phyloP scores from a whole-genome alignment of 257 asterid species.

The Mitragyna speciosa region DNA sequence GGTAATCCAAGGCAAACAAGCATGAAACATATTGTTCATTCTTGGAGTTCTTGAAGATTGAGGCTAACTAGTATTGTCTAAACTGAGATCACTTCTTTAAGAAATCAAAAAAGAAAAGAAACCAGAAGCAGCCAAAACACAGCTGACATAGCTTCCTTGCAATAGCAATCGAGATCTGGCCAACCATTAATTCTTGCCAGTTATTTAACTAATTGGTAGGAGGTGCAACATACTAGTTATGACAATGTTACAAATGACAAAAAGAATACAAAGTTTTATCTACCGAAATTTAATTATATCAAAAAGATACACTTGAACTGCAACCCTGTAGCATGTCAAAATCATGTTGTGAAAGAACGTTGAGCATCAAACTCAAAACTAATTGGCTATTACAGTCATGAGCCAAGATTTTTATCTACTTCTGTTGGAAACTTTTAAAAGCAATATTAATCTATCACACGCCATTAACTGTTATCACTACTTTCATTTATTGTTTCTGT shows the following conservation, averaged over 20 bases:
- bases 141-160: neutral
- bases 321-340: no score
- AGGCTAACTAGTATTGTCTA: neutral
- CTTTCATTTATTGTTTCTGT: neutral
- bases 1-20: neutral
- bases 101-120: neutral
- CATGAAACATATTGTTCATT: neutral
- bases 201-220: neutral
- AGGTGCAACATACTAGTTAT: neutral
- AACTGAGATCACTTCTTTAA: neutral
- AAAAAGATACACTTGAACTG: no score
- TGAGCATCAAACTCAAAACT: no score
- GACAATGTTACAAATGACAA: no score
- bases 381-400: no score
- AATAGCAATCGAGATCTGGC: neutral
- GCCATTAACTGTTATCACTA: neutral
- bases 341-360: no score
- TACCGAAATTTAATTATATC: no score
- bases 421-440: no score
- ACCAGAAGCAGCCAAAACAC: conserved; percentile 4
- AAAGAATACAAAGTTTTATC: no score
- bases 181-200: neutral
- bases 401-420: no score
- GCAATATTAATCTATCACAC: neutral
- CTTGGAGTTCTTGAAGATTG: neutral